phyloP scores from a whole-genome alignment of 305 asterid genomes.

The Rubia tinctorum region DNA sequence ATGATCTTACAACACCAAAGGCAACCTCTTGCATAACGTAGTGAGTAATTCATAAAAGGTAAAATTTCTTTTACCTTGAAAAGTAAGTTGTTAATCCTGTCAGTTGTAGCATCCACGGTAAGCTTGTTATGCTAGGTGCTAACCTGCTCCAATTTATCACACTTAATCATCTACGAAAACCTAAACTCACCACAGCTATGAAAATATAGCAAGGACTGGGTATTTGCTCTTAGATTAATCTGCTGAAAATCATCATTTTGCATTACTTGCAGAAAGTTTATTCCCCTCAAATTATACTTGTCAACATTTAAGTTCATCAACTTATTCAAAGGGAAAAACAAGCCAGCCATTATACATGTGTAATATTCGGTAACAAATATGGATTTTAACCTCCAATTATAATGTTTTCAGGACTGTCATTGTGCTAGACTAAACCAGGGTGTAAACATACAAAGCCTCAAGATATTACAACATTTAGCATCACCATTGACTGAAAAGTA shows the following conservation, averaged over 20 bases:
- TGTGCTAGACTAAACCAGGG: neutral
- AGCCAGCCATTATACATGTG: neutral
- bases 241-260: neutral
- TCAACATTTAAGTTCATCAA: neutral
- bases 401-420: neutral
- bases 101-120: too few species aligned
- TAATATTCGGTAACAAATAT: neutral
- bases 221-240: too few species aligned
- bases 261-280: neutral
- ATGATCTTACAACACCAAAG: too few species aligned
- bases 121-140: conserved; percentile 77
- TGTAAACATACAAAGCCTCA: neutral
- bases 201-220: too few species aligned
- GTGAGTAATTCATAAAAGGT: too few species aligned
- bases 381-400: neutral
- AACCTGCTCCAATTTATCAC: conserved; percentile 29
- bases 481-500: neutral
- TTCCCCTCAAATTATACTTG: neutral
- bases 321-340: neutral
- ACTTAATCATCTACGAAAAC: too few species aligned
- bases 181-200: too few species aligned
- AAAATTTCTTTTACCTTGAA: neutral
- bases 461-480: neutral
- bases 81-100: too few species aligned
- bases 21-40: too few species aligned